Base-by-base conservation (phyloP, 129 eudicot genomes). In the Chrysanthemum lavandulifolium region DNA sequence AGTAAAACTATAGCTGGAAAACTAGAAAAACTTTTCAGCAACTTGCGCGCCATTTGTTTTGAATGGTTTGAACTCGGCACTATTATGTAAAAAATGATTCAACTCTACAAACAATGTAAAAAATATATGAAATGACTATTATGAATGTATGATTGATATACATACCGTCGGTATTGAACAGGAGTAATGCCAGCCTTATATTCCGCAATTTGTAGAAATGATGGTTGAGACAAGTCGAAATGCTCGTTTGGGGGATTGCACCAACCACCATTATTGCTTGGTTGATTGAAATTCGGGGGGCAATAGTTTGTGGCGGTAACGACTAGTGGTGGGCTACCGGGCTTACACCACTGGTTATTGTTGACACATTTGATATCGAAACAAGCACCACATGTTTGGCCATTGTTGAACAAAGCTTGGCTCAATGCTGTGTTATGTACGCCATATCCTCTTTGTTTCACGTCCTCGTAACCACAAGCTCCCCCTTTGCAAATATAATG, bases 131-230 rank as follows among this genome's bases (percentile, higher is more conserved):
- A 53, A 53, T 53, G 58, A 14, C 47, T 40, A 40, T 40, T 7
- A 40, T 40, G 47, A 40, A 6, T 5, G 8, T 7, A 40, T 40
- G 47, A 40, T 7, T 40, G 47, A 40, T 8, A 15, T 65, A 65
- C 5, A 5, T 71, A 89, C 97, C 89, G 87, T 71, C 89, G 85
- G 52, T 87, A 87, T 13, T 82, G 82, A 36, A 91, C 82, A 0
- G 95, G 91, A 55, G 87, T 89, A 68, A 87, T 79, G 48, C 97
- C 95, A 13, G 89, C 89, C 55, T 84, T 81, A n/a, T 69, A 55
- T 9, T 81, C 83, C 2, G 91, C 97, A 33, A 91, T 80, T 25
- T 78, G 80, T 10, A 71, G 86, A 50, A 79, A 91, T 3, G 87
- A 76, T 0, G 91, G 91, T 49, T 83, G 87, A 27, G 85, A 77